A percentile compares a stretch with the other conserved stretches of the same genome.
phyloP scores from a whole-genome alignment of 495 filamentous ascomycete genomes.

The Xylaria longipes region DNA sequence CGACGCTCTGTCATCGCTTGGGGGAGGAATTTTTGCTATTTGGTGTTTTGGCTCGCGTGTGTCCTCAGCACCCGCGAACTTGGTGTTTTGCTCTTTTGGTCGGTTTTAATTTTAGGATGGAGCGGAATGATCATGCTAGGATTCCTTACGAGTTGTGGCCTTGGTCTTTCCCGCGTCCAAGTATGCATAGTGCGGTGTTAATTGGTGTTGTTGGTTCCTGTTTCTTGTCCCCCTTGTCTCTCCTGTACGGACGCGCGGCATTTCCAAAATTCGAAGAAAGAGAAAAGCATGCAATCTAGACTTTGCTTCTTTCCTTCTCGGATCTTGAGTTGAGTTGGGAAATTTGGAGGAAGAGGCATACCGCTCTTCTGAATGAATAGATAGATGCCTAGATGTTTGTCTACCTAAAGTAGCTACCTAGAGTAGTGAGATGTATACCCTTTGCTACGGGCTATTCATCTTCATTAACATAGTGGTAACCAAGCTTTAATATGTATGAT shows the following conservation, averaged over 20 bases:
- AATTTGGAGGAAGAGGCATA: not conserved
- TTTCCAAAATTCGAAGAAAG: not conserved
- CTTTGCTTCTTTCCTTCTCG: not conserved
- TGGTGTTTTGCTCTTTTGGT: conserved; percentile 3
- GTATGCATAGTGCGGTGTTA: conserved; percentile 22
- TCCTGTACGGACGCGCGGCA: not conserved
- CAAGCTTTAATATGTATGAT: not conserved
- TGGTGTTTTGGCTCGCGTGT: not conserved
- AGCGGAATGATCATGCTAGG: not conserved
- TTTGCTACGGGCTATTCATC: not conserved
- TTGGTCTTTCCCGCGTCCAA: conserved; percentile 1
- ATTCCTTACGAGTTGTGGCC: conserved; percentile 1
- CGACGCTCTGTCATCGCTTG: not conserved
- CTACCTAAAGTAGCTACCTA: not conserved
- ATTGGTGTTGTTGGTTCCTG: not conserved
- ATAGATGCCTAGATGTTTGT: conserved; percentile 12
- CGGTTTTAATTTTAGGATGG: not conserved
- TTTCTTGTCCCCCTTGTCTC: not conserved
- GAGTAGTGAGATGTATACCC: not conserved
- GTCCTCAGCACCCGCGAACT: not conserved
- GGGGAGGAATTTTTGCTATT: conserved; percentile 1
- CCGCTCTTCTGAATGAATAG: not conserved
- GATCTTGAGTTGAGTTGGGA: not conserved
- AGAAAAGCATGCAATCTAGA: conserved; percentile 3
- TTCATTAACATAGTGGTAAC: not conserved